Conservation (phyloP, 2,329 filamentous ascomycete species). For the Hypoxylon sp. region DNA sequence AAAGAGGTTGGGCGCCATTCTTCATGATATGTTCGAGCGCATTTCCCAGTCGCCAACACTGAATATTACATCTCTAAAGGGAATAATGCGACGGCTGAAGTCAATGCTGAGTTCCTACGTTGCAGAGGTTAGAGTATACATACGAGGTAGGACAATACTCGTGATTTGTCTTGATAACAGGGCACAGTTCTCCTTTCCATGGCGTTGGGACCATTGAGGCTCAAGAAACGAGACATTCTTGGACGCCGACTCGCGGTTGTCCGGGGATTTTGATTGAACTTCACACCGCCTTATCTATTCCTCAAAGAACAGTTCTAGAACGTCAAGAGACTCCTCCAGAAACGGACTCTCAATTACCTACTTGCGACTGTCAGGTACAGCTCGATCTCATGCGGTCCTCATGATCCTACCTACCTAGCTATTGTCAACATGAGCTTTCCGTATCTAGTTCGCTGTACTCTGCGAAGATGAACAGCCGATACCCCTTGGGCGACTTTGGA, state of each 20-base stretch:
- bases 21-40: neutral
- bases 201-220: neutral
- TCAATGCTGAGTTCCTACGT: neutral
- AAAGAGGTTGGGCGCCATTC: neutral
- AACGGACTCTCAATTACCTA: neutral
- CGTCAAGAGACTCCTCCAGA: neutral
- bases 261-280: neutral
- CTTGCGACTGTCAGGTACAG: neutral
- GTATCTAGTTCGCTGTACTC: constrained; percentile 3
- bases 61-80: neutral
- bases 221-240: constrained; percentile 1
- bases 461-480: constrained; percentile 35
- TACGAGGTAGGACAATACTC: no score
- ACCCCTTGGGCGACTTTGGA: constrained; percentile 21
- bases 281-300: neutral
- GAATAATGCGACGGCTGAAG: neutral
- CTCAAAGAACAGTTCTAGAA: neutral
- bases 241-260: neutral
- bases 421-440: neutral
- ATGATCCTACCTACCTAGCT: neutral
- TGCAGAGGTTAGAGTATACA: neutral
- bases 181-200: neutral
- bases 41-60: neutral
- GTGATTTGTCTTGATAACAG: neutral
- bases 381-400: neutral